phyloP scores from a whole-genome alignment of 2,329 filamentous ascomycete species.

The Penicillium aurantiogriseum region DNA sequence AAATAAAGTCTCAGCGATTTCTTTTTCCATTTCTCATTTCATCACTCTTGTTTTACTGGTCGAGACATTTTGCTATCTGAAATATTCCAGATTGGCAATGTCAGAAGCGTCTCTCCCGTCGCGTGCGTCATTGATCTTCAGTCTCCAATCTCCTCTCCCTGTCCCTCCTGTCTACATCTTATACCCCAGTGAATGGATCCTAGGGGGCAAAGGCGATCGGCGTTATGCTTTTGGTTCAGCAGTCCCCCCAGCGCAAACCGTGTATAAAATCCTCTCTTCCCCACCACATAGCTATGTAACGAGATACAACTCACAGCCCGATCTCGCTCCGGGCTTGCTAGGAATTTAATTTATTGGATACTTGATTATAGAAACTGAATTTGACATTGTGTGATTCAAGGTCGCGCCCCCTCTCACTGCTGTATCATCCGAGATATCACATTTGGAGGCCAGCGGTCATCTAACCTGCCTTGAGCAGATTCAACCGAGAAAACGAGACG shows the following conservation, averaged over 20 bases:
- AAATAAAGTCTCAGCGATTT: background rate
- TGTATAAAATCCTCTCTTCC: constrained; percentile 23
- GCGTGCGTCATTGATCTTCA: background rate
- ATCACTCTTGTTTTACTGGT: background rate
- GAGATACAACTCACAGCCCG: background rate
- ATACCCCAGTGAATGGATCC: constrained; percentile 26
- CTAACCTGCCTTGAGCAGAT: background rate
- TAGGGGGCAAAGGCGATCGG: constrained; percentile 17
- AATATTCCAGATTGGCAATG: background rate
- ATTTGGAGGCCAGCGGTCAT: no score
- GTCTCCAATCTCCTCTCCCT: constrained; percentile 17
- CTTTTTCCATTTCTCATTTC: no score
- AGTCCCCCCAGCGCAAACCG: background rate
- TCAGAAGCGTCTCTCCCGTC: background rate
- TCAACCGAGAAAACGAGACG: background rate
- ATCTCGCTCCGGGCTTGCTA: background rate
- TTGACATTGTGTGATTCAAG: background rate
- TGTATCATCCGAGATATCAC: background rate
- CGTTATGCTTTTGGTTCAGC: constrained; percentile 12
- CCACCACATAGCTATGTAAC: constrained; percentile 18
- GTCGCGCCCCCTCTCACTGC: background rate
- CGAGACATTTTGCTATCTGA: background rate
- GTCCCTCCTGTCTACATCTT: constrained; percentile 19
- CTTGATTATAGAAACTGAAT: background rate
- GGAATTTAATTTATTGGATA: background rate